A percentile compares a stretch with the other conserved stretches of the same genome.
These are phyloP conservation scores for Castanospermum australe DNA, from an alignment of 306 rosid genomes.

Conservation along the genomic window DNA sequence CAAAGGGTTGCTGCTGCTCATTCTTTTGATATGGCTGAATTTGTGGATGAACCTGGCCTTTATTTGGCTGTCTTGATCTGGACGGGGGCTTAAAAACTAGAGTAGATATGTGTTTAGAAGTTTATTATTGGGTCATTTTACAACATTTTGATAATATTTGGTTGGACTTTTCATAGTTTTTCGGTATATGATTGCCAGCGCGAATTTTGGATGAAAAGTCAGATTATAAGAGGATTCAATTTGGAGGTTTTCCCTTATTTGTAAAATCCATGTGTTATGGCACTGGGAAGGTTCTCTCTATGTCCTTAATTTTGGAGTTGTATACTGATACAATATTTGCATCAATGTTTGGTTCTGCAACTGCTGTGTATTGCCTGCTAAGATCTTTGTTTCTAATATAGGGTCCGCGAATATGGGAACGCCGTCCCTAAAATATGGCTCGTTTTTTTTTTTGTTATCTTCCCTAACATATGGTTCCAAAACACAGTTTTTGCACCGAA, in stretches of 20 bases:
- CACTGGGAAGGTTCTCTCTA: background rate
- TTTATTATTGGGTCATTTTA: background rate
- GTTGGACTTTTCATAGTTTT: slow-evolving; percentile 5
- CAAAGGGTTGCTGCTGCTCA: slow-evolving; percentile 59
- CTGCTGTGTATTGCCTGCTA: background rate
- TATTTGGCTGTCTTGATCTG: slow-evolving; percentile 72
- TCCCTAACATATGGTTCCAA: background rate
- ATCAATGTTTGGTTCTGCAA: background rate
- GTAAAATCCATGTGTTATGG: background rate
- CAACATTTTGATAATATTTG: background rate
- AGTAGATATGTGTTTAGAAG: background rate
- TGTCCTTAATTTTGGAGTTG: background rate
- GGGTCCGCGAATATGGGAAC: no score
- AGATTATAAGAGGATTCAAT: background rate
- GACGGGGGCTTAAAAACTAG: slow-evolving; percentile 31
- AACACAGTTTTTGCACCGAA: background rate
- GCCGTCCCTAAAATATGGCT: background rate
- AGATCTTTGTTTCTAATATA: background rate
- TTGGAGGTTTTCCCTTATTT: background rate
- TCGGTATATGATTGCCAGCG: background rate
- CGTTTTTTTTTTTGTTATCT: no score
- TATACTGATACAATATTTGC: background rate
- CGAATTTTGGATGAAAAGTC: background rate
- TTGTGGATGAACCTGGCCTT: slow-evolving; percentile 61
- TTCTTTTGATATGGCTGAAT: slow-evolving; percentile 61